Base-by-base conservation (phyloP, 2,329 filamentous ascomycete species). In the Colletotrichum sublineola region DNA sequence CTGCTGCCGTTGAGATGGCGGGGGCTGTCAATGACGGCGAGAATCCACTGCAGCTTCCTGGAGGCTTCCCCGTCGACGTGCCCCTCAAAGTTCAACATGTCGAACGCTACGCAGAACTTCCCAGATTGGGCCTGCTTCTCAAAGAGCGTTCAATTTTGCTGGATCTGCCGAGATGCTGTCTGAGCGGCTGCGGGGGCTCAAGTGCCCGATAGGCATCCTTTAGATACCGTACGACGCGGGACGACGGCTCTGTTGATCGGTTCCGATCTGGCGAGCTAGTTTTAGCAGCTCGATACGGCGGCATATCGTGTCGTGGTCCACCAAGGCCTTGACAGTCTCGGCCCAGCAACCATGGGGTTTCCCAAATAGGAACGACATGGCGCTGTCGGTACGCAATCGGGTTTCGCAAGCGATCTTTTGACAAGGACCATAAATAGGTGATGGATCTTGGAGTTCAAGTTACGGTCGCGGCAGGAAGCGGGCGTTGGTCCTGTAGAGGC, bases 41-140 rank as follows among this genome's bases (percentile, higher is more conserved):
- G 53, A n/a, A 69, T 42, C 62, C 56, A 53, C 5, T 67, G 46
- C 12, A 73, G 18, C 12, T 52, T 20, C n/a, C 55, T 53, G 8
- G 63, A 31, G 2, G 31, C 52, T 9, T 56, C 31, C 24, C 63
- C 20, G 5, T 52, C 18, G 38, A 73, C 42, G 29, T 40, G 14
- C 9, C 44, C 5, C 40, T 74, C 65, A 14, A 73, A 74, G 4
- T 24, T 14, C 6, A 69, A 50, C 2, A 46, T 33, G 44, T 63
- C 62, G 8, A 64, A 65, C 12, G 5, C 33, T 4, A 15, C 12
- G 18, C 67, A 18, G 55, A 71, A 68, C 7, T 24, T 24, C n/a
- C 46, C 48, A 31, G n/a, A 57, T 14, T 11, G 55, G 48, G 11
- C 50, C 31, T 40, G n/a, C 44, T 20, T 57, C 4, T 5, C 61